phyloP scores from a whole-genome alignment of 257 asterid species.

The Mentha longifolia region DNA sequence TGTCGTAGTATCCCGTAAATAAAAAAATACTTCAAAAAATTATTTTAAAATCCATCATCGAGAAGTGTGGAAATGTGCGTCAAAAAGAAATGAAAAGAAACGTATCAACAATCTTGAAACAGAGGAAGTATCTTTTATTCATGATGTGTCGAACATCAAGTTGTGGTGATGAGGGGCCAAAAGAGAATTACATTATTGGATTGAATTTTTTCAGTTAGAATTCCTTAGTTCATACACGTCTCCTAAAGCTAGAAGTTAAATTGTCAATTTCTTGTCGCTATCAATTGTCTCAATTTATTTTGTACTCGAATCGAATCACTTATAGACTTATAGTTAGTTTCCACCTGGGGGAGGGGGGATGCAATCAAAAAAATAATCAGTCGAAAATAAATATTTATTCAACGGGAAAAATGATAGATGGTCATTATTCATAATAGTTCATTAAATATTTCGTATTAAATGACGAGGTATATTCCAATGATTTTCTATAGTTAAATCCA shows the following conservation, averaged over 20 bases:
- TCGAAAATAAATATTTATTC: too few relatives aligned
- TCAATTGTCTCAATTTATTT: not conserved
- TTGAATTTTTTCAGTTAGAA: not conserved
- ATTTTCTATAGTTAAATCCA: not conserved
- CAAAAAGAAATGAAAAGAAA: too few relatives aligned
- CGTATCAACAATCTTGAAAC: too few relatives aligned
- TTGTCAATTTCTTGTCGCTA: not conserved
- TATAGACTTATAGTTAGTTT: not conserved
- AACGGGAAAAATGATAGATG: too few relatives aligned
- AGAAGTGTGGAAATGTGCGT: too few relatives aligned
- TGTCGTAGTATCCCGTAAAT: too few relatives aligned
- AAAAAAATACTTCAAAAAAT: too few relatives aligned
- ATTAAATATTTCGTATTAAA: too few relatives aligned
- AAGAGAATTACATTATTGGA: not conserved
- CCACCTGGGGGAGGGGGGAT: not conserved
- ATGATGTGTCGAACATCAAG: not conserved
- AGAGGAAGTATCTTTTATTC: too few relatives aligned
- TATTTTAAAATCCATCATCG: too few relatives aligned
- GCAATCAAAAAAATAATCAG: not conserved
- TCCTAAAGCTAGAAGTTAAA: not conserved
- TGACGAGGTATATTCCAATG: too few relatives aligned
- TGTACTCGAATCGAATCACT: not conserved
- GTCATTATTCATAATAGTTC: too few relatives aligned
- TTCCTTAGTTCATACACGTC: not conserved
- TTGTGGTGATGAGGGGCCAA: not conserved